Evolutionary conservation across 1,284 basidiomycete species (phyloP), one percentile per base, ranked within the genome.

Genomic region (Rhodofomes roseus): DNA sequence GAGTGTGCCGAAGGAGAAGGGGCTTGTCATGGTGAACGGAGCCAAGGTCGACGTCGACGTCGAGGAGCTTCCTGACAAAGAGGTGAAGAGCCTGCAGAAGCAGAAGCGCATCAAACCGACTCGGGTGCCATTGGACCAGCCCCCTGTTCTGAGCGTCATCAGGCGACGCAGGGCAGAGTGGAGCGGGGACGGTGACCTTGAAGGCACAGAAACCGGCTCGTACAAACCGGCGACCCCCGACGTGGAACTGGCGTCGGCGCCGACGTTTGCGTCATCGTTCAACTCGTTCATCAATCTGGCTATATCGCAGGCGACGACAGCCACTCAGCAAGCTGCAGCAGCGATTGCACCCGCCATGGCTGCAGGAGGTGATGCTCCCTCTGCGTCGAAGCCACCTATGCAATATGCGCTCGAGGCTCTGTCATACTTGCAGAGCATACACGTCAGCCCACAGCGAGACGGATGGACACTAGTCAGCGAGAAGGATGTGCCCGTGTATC

Each of bases 121-220:
- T 9, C 85, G 96, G 18, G 87, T 96, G 44, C 95, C 97, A 1
- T 81, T 99, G 18, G 96, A 98, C 71, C 93, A 95, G 65, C 94
- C 93, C 0, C 91, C 93, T 0, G 92, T 92, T 0, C 74, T 93
- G 58, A 81, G 87, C 54, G 86, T 84, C 41, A 84, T 93, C 58
- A 82, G 91, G 40, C 79, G 81, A 64, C 79, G 88, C 39, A 81
- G 80, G 55, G 86, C 82, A 29, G 89, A 91, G 62, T 89, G 86
- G 88, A 76, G 79, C 53, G 70, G 73, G 40, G 65, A 71, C 55
- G 63, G 61, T 12, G 66, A 71, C 14, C 62, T 68, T 20, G 65
- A 74, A 46, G 67, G 68, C 20, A 60, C 31, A 34, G 31, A 67
- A n/a, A n/a, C n/a, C 65, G 61, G 57, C 14, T 57, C 65, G 6